A percentile compares a stretch with the other conserved stretches of the same genome.
phyloP scores from a whole-genome alignment of 2,329 filamentous ascomycete species.

The Sporothrix pallida region DNA sequence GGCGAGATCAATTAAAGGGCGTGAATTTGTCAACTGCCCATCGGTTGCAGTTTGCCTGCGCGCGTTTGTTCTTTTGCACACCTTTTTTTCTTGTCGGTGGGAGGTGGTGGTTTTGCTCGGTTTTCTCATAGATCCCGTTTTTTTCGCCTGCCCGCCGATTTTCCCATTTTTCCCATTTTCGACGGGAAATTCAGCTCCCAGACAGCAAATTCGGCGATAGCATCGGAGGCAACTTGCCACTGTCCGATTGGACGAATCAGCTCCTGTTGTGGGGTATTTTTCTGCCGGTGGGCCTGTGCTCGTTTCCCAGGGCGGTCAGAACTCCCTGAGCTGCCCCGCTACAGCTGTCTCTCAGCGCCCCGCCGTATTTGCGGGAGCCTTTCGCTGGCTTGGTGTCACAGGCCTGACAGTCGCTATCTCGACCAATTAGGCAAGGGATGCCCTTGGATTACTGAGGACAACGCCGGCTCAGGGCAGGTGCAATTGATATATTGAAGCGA shows the following conservation, averaged over 20 bases:
- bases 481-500: neutral
- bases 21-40: slow-evolving; percentile 31
- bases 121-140: slow-evolving; percentile 10
- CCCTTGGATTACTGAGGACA: slow-evolving; percentile 19
- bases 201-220: slow-evolving; percentile 36
- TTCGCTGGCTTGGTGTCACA: neutral
- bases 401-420: neutral
- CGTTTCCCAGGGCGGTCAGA: slow-evolving; percentile 3
- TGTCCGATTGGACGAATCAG: slow-evolving; percentile 34
- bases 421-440: neutral
- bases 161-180: slow-evolving; percentile 14
- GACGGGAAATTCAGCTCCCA: slow-evolving; percentile 18
- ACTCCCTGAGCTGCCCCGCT: slow-evolving; percentile 13
- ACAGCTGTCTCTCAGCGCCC: neutral
- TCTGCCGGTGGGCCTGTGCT: slow-evolving; percentile 7
- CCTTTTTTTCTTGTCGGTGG: slow-evolving; percentile 4
- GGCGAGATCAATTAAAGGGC: neutral
- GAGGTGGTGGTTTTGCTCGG: slow-evolving; percentile 4
- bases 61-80: slow-evolving; percentile 1
- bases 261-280: neutral
- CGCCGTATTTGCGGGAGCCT: neutral
- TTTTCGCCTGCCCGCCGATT: slow-evolving; percentile 12
- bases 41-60: slow-evolving; percentile 18
- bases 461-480: slow-evolving; percentile 12
- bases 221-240: slow-evolving; percentile 32